phyloP scores from a whole-genome alignment of 164 flowering plant species.

The Malania oleifera region DNA sequence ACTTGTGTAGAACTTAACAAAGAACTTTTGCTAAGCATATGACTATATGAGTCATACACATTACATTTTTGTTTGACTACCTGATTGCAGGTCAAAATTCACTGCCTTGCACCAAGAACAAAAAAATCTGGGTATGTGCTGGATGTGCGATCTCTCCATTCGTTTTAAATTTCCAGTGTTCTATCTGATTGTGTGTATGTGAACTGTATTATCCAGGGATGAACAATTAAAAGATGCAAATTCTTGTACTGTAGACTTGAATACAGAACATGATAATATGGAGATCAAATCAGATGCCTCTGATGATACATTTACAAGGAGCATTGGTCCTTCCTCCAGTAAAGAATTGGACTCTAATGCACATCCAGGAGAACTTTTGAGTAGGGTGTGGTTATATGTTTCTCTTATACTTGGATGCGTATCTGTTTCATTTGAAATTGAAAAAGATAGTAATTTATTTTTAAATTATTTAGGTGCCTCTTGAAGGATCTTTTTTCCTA shows the following conservation, averaged over 20 bases:
- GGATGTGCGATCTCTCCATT: not conserved
- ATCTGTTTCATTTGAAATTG: not conserved
- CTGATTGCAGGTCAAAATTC: conserved; percentile 42
- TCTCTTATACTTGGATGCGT: not conserved
- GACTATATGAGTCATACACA: too few species aligned
- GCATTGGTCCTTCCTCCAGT: conserved; percentile 41
- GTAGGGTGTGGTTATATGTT: conserved; percentile 35
- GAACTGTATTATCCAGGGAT: conserved; percentile 33
- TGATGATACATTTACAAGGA: conserved; percentile 26
- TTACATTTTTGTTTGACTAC: not conserved
- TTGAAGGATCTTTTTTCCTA: too few species aligned
- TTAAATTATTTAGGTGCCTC: too few species aligned
- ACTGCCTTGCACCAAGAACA: conserved; percentile 39
- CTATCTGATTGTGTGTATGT: conserved; percentile 6
- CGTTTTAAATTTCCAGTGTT: conserved; percentile 1
- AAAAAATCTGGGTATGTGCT: conserved; percentile 29
- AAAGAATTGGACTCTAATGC: conserved; percentile 28
- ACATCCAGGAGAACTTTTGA: conserved; percentile 37
- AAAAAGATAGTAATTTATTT: too few species aligned
- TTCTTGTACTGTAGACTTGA: conserved; percentile 26
- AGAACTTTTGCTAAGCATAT: not conserved
- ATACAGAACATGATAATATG: conserved; percentile 26
- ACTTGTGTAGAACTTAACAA: not conserved
- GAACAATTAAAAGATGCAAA: conserved; percentile 28
- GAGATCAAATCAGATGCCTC: conserved; percentile 50